Conservation (phyloP, 164 flowering plant species). For the Nelumbo lutea region DNA sequence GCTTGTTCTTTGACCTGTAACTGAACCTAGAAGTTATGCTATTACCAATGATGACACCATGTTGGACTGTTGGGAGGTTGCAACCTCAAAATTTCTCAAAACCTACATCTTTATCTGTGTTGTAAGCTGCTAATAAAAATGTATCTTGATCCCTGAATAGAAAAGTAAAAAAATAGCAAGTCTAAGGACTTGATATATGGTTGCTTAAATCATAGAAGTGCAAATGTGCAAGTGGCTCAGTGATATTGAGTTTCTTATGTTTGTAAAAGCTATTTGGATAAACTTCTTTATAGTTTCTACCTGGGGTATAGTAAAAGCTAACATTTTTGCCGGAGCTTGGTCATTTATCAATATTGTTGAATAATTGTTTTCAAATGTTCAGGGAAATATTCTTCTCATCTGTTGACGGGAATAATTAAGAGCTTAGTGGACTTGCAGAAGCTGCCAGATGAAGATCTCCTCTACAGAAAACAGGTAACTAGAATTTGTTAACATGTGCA, state of each 20-base stretch:
- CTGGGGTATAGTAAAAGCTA: too few species aligned
- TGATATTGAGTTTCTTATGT: neutral
- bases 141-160: too few species aligned
- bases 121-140: too few species aligned
- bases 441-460: slow-evolving; percentile 71
- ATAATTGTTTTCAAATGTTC: slow-evolving; percentile 4
- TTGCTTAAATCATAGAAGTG: neutral
- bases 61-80: too few species aligned
- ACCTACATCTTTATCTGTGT: too few species aligned
- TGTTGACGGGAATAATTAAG: slow-evolving; percentile 54
- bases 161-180: too few species aligned
- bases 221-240: neutral
- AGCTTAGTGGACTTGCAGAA: slow-evolving; percentile 78
- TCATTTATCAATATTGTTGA: neutral
- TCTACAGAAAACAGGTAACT: slow-evolving; percentile 76
- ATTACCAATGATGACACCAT: too few species aligned
- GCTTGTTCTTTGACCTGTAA: too few species aligned
- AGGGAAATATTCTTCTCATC: slow-evolving; percentile 55
- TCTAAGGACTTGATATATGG: too few species aligned
- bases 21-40: too few species aligned
- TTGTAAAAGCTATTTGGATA: neutral
- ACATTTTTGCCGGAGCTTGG: neutral
- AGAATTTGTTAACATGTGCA: neutral
- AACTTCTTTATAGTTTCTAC: neutral
- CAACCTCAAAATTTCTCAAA: too few species aligned